Evolutionary conservation across 2,329 filamentous ascomycete genomes (phyloP), one percentile per base, ranked within the genome.

Genomic region (Hypocrella siamensis): DNA sequence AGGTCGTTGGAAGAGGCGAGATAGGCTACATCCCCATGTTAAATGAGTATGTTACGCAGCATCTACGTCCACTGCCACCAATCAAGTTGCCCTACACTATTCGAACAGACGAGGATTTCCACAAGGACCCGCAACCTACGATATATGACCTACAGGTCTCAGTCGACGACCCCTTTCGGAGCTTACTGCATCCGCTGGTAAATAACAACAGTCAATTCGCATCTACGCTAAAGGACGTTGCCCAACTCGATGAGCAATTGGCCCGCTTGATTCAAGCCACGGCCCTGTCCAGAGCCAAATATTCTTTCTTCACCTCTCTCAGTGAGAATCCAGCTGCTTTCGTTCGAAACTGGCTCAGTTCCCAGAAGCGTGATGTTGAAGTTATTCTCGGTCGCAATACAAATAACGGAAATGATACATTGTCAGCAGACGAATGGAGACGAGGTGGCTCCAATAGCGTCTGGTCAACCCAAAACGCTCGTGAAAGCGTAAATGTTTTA

Each of bases 31-130:
- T 98, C 52, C 88, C 90, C 10, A 71, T 80, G 50, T 72, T 96
- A 33, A 76, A 80, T 29, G 80, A 88, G 32, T 79, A 81, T 43
- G 76, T 93, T 38, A 71, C 77, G 31, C 67, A 70, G 8, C 85
- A 96, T 54, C 71, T 94, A 34, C 73, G 67, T 19, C 74, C 83
- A 3, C 68, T 94, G 2, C 75, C 82, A 5, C 85, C 90, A 0
- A 70, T 94, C 47, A 76, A 79, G 46, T 70, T 98, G 21, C 68
- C 75, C 16, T 98, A 94, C 60, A 98, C 86, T 7, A 90, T 98
- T 49, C 83, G 88, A 36, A 80, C 94, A 26, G 90, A 98, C 52
- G 68, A 83, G 46, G 73, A 77, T 7, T 88, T 86, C 47, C 78
- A 88, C 48, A 75, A 73, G 42, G 60, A 75, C 34, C 78, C 83